Percentiles rank a stretch among this genome's conserved stretches.
phyloP scores from a whole-genome alignment of 805 yeast genomes.

The Ogataea zsoltii region DNA sequence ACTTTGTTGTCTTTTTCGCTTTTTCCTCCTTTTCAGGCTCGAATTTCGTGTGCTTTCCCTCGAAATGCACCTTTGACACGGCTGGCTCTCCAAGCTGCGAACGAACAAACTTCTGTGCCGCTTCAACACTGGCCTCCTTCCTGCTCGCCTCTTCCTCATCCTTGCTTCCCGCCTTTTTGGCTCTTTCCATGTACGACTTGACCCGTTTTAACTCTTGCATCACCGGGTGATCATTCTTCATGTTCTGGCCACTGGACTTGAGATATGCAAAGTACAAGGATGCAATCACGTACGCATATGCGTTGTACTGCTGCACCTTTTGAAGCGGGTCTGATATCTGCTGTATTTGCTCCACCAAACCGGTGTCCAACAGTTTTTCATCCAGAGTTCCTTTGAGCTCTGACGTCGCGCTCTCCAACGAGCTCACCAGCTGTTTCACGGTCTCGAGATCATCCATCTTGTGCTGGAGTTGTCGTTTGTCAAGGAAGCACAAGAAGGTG shows the following conservation, averaged over 20 bases:
- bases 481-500: too few species aligned
- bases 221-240: slow-evolving; percentile 57
- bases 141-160: slow-evolving; percentile 26
- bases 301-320: slow-evolving; percentile 36
- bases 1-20: background rate
- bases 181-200: slow-evolving; percentile 64
- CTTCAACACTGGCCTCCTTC: slow-evolving; percentile 30
- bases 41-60: slow-evolving; percentile 56
- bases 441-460: slow-evolving; percentile 49
- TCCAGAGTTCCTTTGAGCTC: slow-evolving; percentile 35
- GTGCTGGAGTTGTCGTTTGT: too few species aligned
- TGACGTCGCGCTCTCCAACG: slow-evolving; percentile 37
- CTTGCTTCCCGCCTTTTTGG: slow-evolving; percentile 41
- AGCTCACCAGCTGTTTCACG: slow-evolving; percentile 40
- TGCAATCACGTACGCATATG: slow-evolving; percentile 51
- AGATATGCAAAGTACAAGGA: slow-evolving; percentile 61
- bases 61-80: slow-evolving; percentile 51
- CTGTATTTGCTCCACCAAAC: slow-evolving; percentile 40
- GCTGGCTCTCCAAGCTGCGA: slow-evolving; percentile 41
- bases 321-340: slow-evolving; percentile 24
- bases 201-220: slow-evolving; percentile 67
- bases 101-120: slow-evolving; percentile 44
- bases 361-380: slow-evolving; percentile 35
- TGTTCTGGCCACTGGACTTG: slow-evolving; percentile 56
- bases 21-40: slow-evolving; percentile 11